Evolutionary conservation across 352 stramenopile genomes (phyloP), one percentile per base, ranked within the genome.

Genomic region (Ochromonadaceae sp.): DNA sequence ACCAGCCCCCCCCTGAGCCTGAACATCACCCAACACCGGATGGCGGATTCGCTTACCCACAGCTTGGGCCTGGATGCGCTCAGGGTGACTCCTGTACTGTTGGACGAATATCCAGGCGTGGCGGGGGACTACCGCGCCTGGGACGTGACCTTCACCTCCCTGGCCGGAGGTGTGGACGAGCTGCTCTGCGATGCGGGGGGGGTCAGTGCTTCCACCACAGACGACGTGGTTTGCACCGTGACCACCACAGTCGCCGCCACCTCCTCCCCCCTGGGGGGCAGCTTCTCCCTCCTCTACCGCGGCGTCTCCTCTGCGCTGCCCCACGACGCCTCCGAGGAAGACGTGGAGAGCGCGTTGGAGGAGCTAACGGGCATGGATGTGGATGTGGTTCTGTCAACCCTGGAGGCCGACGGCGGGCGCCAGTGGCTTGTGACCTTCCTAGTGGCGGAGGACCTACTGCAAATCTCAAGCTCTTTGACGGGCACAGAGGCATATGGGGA

Each of bases 401-500:
- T 28, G 4, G 55, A 63, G 22, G 22, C 12, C 17, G 55, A 63
- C 38, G 34, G 55, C 7, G 26, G 55, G 14, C 35, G 25, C 7
- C 7, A 4, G 5, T 63, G 55, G 55, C 26, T 63, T 14, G 40
- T 63, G 26, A 63, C 55, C 9, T 63, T 63, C 52, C 36, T 52
- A 32, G 40, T 50, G 1, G 25, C 2, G 2, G 1, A 12, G 3
- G 26, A 25, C 2, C 15, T 4, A 38, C 15, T 63, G 4, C 25
- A 20, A 15, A 31, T 50, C 25, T 26, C 36, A 10, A 25, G 26
- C 5, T n/a, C 7, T 38, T 14, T 63, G 9, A 31, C 10, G 35
- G 55, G 55, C 20, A 63, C 55, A n/a, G n/a, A 12, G 5, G 7
- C 55, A n/a, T 2, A 2, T 4, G 31, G 48, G 17, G 20, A 5